Conservation (phyloP, 495 filamentous ascomycete genomes). For the Apiosordaria backusii region DNA sequence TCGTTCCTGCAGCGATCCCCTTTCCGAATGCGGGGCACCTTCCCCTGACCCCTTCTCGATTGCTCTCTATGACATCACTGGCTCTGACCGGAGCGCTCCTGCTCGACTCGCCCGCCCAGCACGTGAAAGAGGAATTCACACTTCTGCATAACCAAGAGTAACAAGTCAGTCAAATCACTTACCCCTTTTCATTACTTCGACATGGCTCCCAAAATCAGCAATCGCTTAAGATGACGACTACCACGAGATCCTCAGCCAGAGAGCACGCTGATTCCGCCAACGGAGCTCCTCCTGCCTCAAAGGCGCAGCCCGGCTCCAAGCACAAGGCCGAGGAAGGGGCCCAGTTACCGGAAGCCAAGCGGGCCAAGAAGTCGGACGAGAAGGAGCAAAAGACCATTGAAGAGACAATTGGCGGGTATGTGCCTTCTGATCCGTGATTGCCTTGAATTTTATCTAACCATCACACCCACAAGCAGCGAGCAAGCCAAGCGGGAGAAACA, state of each 20-base stretch:
- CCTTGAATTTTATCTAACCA: neutral
- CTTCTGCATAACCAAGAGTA: neutral
- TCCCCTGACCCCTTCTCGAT: neutral
- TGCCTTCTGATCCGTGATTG: neutral
- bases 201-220: neutral
- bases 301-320: slow-evolving; percentile 25
- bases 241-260: slow-evolving; percentile 23
- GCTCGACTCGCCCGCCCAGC: neutral
- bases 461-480: neutral
- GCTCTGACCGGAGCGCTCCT: neutral
- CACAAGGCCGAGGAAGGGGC: slow-evolving; percentile 19
- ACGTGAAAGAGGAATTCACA: neutral
- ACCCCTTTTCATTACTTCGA: neutral
- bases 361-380: slow-evolving; percentile 15
- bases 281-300: slow-evolving; percentile 11
- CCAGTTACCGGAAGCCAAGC: slow-evolving; percentile 17
- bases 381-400: slow-evolving; percentile 12
- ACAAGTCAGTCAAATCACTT: neutral
- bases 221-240: slow-evolving; percentile 16
- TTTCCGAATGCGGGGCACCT: neutral
- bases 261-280: neutral
- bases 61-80: neutral
- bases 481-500: neutral
- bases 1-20: neutral
- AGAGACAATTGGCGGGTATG: slow-evolving; percentile 8